phyloP scores from a whole-genome alignment of 108 stramenopile species.

The Skeletonema marinoi region DNA sequence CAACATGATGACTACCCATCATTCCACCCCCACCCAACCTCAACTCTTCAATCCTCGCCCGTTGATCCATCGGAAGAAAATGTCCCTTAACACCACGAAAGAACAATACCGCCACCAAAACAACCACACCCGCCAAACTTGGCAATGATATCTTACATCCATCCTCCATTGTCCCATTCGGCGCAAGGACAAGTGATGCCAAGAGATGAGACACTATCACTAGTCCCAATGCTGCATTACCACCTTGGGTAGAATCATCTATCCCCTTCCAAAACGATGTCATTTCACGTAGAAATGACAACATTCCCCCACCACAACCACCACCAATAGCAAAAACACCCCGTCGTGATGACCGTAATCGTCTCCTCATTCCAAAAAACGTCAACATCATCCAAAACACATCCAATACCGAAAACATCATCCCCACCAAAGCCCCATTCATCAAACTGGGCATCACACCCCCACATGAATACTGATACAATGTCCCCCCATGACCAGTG shows the following conservation, averaged over 20 bases:
- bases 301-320: neutral
- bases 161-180: conserved; percentile 32
- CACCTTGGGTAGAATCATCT: conserved; percentile 19
- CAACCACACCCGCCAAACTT: conserved; percentile 30
- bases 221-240: conserved; percentile 35
- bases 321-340: neutral
- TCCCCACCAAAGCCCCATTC: conserved; percentile 64
- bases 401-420: conserved; percentile 77
- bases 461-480: conserved; percentile 77
- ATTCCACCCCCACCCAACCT: conserved; percentile 1
- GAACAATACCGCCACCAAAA: conserved; percentile 17
- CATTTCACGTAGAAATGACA: neutral
- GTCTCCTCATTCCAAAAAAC: conserved; percentile 84
- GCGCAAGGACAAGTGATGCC: conserved; percentile 37
- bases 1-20: conserved; percentile 18
- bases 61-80: conserved; percentile 48
- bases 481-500: conserved; percentile 59
- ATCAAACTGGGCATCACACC: conserved; percentile 60
- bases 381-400: conserved; percentile 84
- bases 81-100: conserved; percentile 18
- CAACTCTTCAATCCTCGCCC: conserved; percentile 33
- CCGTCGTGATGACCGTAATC: conserved; percentile 12
- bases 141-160: conserved; percentile 54
- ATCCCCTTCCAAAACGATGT: conserved; percentile 11
- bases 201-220: conserved; percentile 19